Conservation (phyloP, 345 rosid species). For the Xanthoceras sorbifolium region DNA sequence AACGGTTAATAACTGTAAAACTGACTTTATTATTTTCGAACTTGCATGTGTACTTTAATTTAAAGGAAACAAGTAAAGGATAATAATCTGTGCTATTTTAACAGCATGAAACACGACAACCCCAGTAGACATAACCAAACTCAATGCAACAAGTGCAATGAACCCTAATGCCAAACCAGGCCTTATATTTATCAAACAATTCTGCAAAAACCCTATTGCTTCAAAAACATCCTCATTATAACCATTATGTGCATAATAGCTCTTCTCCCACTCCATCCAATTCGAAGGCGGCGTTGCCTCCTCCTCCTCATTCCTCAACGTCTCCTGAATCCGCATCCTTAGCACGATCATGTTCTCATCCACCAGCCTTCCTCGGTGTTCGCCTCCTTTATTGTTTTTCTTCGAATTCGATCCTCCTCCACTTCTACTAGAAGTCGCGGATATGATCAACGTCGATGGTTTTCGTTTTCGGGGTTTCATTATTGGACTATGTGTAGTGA, state of each 20-base stretch:
- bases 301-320: conserved; percentile 25
- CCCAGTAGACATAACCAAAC: neutral
- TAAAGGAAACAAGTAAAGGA: no score
- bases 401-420: no score
- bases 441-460: neutral
- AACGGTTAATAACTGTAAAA: no score
- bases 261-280: conserved; percentile 60
- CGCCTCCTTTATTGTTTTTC: conserved; percentile 11
- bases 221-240: conserved; percentile 35
- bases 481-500: no score
- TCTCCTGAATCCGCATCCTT: conserved; percentile 40
- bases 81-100: no score
- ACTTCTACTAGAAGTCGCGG: no score
- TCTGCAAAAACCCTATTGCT: conserved; percentile 40
- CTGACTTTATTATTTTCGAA: no score
- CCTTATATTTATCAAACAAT: conserved; percentile 40
- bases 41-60: no score
- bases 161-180: conserved; percentile 46
- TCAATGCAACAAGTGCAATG: conserved; percentile 9
- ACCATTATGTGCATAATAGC: conserved; percentile 15
- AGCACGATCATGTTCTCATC: conserved; percentile 43
- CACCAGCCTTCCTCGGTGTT: conserved; percentile 23
- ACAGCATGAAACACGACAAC: no score
- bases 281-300: conserved; percentile 36
- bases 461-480: neutral